These are phyloP conservation scores for Geranium rotundifolium DNA, from an alignment of 345 rosid genomes.

Conservation along the genomic window DNA sequence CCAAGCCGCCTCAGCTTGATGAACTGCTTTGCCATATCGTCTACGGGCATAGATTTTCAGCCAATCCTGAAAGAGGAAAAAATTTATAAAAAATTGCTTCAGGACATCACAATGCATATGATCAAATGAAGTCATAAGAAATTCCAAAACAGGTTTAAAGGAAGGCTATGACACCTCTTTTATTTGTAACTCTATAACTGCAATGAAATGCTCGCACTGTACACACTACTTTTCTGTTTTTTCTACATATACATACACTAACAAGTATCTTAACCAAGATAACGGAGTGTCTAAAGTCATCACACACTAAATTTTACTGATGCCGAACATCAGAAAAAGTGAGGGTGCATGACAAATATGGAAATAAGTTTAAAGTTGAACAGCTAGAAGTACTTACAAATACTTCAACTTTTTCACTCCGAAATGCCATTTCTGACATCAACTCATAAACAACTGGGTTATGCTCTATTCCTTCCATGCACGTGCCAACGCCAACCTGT, in stretches of 20 bases:
- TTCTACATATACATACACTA: background rate
- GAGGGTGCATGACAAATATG: background rate
- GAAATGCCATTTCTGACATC: slow-evolving; percentile 92
- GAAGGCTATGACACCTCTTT: background rate
- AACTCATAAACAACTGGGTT: slow-evolving; percentile 87
- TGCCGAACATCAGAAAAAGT: background rate
- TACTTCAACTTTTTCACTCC: slow-evolving; percentile 53
- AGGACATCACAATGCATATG: background rate
- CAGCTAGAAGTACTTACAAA: slow-evolving; percentile 35
- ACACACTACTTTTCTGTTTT: background rate
- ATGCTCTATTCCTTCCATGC: slow-evolving; percentile 98
- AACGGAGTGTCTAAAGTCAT: background rate
- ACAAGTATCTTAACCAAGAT: too few species aligned
- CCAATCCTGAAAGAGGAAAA: slow-evolving; percentile 53
- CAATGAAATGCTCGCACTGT: background rate
- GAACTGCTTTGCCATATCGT: slow-evolving; percentile 70
- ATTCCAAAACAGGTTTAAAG: background rate
- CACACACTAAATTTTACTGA: background rate
- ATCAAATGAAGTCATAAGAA: too few species aligned
- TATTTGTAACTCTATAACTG: background rate
- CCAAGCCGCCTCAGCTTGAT: slow-evolving; percentile 61
- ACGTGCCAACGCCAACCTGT: slow-evolving; percentile 93
- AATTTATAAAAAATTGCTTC: background rate
- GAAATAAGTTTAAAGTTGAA: slow-evolving; percentile 2
- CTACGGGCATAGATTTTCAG: slow-evolving; percentile 60